A percentile compares a stretch with the other conserved stretches of the same genome.
phyloP scores from a whole-genome alignment of 2,329 filamentous ascomycete genomes.

The Microcyclospora tardicrescens region DNA sequence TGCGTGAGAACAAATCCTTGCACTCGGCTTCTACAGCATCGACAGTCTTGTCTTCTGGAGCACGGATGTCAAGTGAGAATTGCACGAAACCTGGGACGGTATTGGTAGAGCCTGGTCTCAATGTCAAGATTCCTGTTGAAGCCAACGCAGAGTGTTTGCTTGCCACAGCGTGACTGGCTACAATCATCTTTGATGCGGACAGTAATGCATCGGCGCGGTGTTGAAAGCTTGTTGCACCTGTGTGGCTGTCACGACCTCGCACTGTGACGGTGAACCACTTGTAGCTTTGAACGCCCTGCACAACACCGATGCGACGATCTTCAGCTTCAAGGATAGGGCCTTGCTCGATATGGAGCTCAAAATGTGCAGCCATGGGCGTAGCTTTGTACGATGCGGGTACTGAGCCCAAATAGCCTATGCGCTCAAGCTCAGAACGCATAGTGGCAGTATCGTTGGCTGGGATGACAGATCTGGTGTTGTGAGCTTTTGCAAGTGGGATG shows the following conservation, averaged over 20 bases:
- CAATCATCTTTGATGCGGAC: conserved; percentile 53
- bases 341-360: conserved; percentile 78
- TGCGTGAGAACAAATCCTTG: conserved; percentile 43
- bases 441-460: conserved; percentile 44
- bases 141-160: conserved; percentile 48
- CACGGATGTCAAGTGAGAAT: conserved; percentile 57
- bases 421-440: conserved; percentile 54
- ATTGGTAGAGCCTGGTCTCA: conserved; percentile 57
- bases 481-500: conserved; percentile 50
- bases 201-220: conserved; percentile 57
- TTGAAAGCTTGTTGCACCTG: conserved; percentile 58
- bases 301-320: conserved; percentile 52
- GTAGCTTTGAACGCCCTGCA: conserved; percentile 62
- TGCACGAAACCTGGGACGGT: conserved; percentile 57
- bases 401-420: conserved; percentile 57
- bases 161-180: conserved; percentile 51
- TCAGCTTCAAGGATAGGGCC: conserved; percentile 59
- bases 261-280: conserved; percentile 60
- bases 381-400: conserved; percentile 43
- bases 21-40: conserved; percentile 45
- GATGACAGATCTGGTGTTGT: conserved; percentile 47
- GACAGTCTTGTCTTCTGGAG: conserved; percentile 43
- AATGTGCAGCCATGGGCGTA: conserved; percentile 61
- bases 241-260: conserved; percentile 56
- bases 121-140: conserved; percentile 55